These are phyloP conservation scores for Cercospora sp. DNA, from an alignment of 2,329 filamentous ascomycete species.

Conservation along the genomic window DNA sequence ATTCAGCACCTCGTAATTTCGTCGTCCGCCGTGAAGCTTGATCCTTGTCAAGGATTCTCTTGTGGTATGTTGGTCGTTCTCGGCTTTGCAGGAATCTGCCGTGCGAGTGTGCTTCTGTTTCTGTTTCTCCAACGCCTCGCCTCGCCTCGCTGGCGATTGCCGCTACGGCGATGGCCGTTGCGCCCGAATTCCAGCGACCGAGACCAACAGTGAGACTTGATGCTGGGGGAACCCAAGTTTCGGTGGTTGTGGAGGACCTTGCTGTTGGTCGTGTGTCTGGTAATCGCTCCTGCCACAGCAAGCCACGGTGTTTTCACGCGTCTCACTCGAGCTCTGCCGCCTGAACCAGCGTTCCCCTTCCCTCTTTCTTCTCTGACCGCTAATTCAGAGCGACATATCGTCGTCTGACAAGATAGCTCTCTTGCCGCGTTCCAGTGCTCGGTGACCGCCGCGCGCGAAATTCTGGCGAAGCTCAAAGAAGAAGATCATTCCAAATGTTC, in stretches of 20 bases:
- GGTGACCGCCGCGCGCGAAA: conserved; percentile 1
- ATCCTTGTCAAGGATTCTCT: not conserved
- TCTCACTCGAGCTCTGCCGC: not conserved
- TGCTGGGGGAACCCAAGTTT: not conserved
- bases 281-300: not conserved
- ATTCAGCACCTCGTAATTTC: not conserved
- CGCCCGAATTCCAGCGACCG: not conserved
- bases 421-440: conserved; percentile 7
- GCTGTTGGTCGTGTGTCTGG: not conserved
- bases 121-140: not conserved
- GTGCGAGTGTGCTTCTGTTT: not conserved
- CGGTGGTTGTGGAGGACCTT: not conserved
- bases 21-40: too few species aligned
- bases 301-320: not conserved
- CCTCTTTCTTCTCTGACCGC: not conserved
- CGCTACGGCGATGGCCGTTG: not conserved
- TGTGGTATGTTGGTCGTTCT: not conserved
- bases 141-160: not conserved
- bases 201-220: not conserved
- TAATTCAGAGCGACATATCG: not conserved
- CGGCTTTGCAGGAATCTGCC: not conserved
- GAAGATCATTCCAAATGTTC: not conserved
- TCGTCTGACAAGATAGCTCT: not conserved
- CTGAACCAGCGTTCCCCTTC: not conserved
- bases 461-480: too few species aligned